Evolutionary conservation across 2,329 filamentous ascomycete genomes (phyloP).

Genomic region (Dactylellina haptotyla): DNA sequence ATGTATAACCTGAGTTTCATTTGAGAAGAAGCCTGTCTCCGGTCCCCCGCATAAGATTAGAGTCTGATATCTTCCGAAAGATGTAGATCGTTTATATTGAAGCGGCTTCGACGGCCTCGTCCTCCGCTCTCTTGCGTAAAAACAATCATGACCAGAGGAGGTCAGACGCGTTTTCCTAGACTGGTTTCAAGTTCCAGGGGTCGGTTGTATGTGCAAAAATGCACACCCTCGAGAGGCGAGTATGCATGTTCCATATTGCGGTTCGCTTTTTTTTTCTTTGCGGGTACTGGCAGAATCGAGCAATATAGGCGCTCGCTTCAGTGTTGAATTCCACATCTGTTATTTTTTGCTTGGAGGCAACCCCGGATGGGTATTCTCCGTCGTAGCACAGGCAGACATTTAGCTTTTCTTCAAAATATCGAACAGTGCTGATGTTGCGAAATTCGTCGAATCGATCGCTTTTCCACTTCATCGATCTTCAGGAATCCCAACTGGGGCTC

Average conservation of each 20-base stretch:
- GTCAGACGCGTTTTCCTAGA: slow-evolving; percentile 23
- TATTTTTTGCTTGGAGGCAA: neutral
- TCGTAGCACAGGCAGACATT: neutral
- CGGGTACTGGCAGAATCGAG: neutral
- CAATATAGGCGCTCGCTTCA: slow-evolving; percentile 1
- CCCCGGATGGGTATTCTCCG: slow-evolving; percentile 1
- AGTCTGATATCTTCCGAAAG: slow-evolving; percentile 4
- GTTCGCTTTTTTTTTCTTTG: slow-evolving; percentile 5
- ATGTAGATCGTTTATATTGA: slow-evolving; percentile 33
- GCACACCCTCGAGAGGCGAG: neutral
- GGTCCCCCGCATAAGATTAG: neutral
- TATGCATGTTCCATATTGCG: too few relatives aligned
- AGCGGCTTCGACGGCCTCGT: slow-evolving; percentile 45
- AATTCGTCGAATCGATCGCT: neutral
- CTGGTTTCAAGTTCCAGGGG: slow-evolving; percentile 30
- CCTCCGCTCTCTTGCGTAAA: slow-evolving; percentile 16
- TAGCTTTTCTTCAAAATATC: neutral
- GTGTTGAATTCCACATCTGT: neutral
- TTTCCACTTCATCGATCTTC: neutral
- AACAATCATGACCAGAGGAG: slow-evolving; percentile 10
- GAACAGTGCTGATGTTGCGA: neutral
- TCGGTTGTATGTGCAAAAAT: neutral
- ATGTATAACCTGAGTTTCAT: neutral
- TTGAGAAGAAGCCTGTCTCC: neutral
- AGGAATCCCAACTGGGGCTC: neutral